phyloP scores from a whole-genome alignment of 495 filamentous ascomycete species.

The Hypoxylon lenormandii region DNA sequence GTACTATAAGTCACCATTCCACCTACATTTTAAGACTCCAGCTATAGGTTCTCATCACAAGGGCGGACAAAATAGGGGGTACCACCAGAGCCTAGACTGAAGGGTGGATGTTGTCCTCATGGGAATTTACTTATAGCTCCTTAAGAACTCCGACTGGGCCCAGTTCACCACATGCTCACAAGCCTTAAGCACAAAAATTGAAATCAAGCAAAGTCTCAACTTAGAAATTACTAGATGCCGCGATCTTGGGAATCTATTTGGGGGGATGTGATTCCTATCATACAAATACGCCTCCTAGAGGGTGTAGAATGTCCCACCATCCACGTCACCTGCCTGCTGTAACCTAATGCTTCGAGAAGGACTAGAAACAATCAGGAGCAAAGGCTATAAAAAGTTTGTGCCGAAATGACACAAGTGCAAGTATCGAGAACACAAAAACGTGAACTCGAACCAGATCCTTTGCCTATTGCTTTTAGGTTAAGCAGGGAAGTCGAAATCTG shows the following conservation, averaged over 20 bases:
- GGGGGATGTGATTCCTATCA: conserved; percentile 37
- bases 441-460: conserved; percentile 1
- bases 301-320: conserved; percentile 26
- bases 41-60: neutral
- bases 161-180: too few relatives aligned
- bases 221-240: conserved; percentile 43
- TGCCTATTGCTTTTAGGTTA: conserved; percentile 22
- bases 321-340: conserved; percentile 17
- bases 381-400: conserved; percentile 47
- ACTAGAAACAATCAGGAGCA: conserved; percentile 27
- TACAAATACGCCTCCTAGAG: conserved; percentile 39
- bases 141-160: neutral
- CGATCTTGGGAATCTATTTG: conserved; percentile 36
- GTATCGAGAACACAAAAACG: neutral
- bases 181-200: too few relatives aligned
- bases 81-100: neutral
- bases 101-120: neutral
- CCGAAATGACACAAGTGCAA: conserved; percentile 21
- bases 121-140: neutral
- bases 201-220: conserved; percentile 26
- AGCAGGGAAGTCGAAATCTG: neutral
- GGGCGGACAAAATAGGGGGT: neutral
- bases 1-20: neutral
- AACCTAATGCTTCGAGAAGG: conserved; percentile 31
- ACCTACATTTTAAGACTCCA: neutral